phyloP scores from a whole-genome alignment of 1,284 basidiomycete species.

The Cystobasidium sp. region DNA sequence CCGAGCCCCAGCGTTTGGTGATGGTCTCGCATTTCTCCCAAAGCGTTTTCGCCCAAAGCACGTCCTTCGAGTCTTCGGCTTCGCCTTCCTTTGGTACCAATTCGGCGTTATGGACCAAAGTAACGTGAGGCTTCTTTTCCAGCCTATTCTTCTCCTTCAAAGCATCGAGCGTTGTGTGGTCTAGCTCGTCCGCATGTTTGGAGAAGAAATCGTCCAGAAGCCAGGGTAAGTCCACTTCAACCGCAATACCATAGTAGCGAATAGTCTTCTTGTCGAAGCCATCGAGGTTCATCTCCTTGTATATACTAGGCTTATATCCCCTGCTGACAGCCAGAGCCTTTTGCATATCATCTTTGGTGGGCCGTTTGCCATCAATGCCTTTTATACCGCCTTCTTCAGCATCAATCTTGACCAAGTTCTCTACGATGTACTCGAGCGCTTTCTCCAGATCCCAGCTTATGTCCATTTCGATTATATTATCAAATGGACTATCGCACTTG shows the following conservation, averaged over 20 bases:
- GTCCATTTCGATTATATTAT: constrained; percentile 70
- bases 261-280: constrained; percentile 53
- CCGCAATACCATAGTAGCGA: constrained; percentile 77
- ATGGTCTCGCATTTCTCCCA: constrained; percentile 71
- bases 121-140: constrained; percentile 75
- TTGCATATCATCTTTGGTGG: constrained; percentile 65
- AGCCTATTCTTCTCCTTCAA: constrained; percentile 65
- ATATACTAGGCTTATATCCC: constrained; percentile 60
- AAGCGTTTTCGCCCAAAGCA: constrained; percentile 55
- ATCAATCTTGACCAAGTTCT: constrained; percentile 61
- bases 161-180: constrained; percentile 62
- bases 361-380: constrained; percentile 54
- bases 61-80: constrained; percentile 45
- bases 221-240: constrained; percentile 68
- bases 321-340: constrained; percentile 66
- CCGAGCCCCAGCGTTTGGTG: constrained; percentile 59
- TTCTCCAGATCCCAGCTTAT: constrained; percentile 65
- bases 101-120: constrained; percentile 74
- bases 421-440: constrained; percentile 66
- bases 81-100: constrained; percentile 40
- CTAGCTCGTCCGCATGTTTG: constrained; percentile 49
- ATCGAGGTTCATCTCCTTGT: constrained; percentile 50
- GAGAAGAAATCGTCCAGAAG: constrained; percentile 49
- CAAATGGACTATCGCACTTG: constrained; percentile 62
- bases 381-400: constrained; percentile 18